phyloP scores from a whole-genome alignment of 768 basidiomycete genomes.

The Tulasnella sp. region DNA sequence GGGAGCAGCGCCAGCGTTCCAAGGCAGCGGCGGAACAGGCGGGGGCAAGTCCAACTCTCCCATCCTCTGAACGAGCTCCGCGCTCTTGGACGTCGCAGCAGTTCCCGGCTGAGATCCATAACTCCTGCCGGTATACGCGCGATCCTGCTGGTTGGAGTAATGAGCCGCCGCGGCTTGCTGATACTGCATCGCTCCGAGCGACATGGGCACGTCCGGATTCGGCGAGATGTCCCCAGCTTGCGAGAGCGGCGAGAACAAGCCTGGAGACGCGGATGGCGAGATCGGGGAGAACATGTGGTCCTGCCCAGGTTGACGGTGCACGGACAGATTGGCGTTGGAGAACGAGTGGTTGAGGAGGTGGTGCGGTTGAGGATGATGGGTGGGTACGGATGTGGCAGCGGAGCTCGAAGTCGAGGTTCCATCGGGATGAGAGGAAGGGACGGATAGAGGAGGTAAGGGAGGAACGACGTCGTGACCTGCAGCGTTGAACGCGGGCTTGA shows the following conservation, averaged over 20 bases:
- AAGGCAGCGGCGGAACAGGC: constrained; percentile 16
- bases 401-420: constrained; percentile 28
- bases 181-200: constrained; percentile 9
- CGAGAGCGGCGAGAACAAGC: not conserved
- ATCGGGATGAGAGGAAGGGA: constrained; percentile 45
- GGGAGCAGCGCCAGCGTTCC: not conserved
- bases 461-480: constrained; percentile 22
- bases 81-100: constrained; percentile 5
- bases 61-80: not conserved
- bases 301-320: constrained; percentile 26
- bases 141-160: not conserved
- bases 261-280: constrained; percentile 30
- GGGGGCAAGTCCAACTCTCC: constrained; percentile 18
- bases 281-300: constrained; percentile 35
- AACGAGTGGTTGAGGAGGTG: constrained; percentile 23
- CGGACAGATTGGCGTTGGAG: constrained; percentile 25
- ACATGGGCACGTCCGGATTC: not conserved
- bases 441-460: constrained; percentile 40
- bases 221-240: constrained; percentile 1
- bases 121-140: constrained; percentile 6
- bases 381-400: constrained; percentile 28
- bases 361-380: not conserved
- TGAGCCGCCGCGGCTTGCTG: constrained; percentile 12
- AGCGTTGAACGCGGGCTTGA: constrained; percentile 36
- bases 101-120: constrained; percentile 13